Conservation (phyloP, 1,139 yeast species). For the Yamadazyma siamensis region DNA sequence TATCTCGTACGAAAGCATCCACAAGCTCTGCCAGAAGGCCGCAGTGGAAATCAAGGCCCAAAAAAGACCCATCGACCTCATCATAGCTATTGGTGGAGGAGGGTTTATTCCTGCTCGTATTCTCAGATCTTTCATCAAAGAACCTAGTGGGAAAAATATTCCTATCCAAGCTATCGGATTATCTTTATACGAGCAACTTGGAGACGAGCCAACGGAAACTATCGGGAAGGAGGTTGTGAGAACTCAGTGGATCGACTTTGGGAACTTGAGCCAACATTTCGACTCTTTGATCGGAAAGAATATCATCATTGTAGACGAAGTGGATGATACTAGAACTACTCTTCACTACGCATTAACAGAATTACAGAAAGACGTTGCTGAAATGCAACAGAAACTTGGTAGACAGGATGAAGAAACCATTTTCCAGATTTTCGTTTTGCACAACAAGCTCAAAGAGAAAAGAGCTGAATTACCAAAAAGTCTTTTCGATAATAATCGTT, state of each 20-base stretch:
- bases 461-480: constrained; percentile 48
- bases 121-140: constrained; percentile 56
- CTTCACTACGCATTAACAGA: constrained; percentile 60
- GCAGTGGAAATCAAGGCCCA: constrained; percentile 42
- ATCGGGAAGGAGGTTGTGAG: constrained; percentile 61
- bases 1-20: constrained; percentile 61
- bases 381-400: constrained; percentile 48
- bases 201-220: constrained; percentile 39
- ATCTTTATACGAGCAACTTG: constrained; percentile 57
- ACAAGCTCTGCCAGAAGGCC: constrained; percentile 56
- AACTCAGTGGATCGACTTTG: constrained; percentile 68
- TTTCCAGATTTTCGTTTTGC: constrained; percentile 56
- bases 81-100: constrained; percentile 69
- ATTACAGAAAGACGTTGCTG: constrained; percentile 52
- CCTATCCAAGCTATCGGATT: constrained; percentile 66
- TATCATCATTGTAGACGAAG: constrained; percentile 64
- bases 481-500: constrained; percentile 45
- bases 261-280: constrained; percentile 49
- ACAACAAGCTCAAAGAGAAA: constrained; percentile 56
- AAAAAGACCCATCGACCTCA: constrained; percentile 50
- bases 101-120: constrained; percentile 69
- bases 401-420: constrained; percentile 39
- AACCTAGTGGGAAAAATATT: constrained; percentile 53
- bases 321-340: constrained; percentile 67
- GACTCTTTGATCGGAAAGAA: constrained; percentile 57